These are phyloP conservation scores for Leucocoprinus leucothites DNA, from an alignment of 768 basidiomycete genomes.

Conservation along the genomic window DNA sequence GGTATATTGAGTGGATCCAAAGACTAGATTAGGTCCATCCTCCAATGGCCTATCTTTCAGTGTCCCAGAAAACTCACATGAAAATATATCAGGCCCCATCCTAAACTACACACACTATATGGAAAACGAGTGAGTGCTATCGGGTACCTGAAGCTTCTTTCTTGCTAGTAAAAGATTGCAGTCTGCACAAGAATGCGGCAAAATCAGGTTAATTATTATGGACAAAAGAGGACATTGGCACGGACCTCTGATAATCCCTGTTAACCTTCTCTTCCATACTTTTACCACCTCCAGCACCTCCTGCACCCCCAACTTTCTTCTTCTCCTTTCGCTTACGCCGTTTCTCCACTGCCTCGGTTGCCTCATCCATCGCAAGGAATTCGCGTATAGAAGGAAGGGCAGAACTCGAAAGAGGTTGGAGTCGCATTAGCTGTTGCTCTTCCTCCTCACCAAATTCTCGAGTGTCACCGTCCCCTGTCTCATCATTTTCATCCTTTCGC, in stretches of 20 bases:
- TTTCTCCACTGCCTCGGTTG: constrained; percentile 61
- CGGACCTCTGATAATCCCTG: constrained; percentile 57
- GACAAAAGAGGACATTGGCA: constrained; percentile 4
- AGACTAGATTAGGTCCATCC: too few species aligned
- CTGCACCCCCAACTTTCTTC: constrained; percentile 38
- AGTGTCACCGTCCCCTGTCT: constrained; percentile 24
- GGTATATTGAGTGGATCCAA: too few species aligned
- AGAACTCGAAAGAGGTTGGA: constrained; percentile 78
- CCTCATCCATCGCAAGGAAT: constrained; percentile 74
- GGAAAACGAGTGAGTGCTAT: not conserved
- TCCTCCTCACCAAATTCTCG: constrained; percentile 43
- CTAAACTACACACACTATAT: too few species aligned
- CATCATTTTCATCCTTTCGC: not conserved
- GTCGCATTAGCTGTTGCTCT: constrained; percentile 37
- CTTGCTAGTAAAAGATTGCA: constrained; percentile 43
- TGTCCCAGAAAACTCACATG: too few species aligned
- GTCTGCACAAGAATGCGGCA: constrained; percentile 25
- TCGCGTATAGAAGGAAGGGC: constrained; percentile 80
- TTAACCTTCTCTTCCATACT: constrained; percentile 46
- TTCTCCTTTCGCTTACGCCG: constrained; percentile 76
- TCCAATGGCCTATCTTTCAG: too few species aligned
- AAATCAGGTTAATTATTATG: not conserved
- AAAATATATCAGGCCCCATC: too few species aligned
- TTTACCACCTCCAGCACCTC: constrained; percentile 36
- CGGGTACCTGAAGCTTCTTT: constrained; percentile 22